phyloP scores from a whole-genome alignment of 495 filamentous ascomycete species.

The Daldinia grandis region DNA sequence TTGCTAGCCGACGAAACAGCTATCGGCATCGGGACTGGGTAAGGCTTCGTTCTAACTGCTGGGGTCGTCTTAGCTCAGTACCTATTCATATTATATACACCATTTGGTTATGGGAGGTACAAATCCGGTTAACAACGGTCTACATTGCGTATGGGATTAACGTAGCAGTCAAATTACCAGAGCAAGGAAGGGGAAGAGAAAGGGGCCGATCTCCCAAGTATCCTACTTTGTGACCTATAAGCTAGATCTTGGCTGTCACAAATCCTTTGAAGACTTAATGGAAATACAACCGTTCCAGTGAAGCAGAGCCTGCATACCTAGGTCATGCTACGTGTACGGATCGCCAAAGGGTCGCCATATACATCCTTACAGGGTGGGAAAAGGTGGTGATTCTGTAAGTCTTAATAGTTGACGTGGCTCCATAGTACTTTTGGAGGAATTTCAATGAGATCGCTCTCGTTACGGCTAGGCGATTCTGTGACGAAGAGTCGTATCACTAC shows the following conservation, averaged over 20 bases:
- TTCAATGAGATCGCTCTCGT: background rate
- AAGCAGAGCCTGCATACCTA: background rate
- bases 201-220: background rate
- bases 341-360: background rate
- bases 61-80: background rate
- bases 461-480: background rate
- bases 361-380: background rate
- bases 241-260: background rate
- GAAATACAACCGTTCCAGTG: background rate
- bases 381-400: background rate
- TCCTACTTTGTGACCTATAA: background rate
- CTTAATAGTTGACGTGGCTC: conserved; percentile 6
- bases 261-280: background rate
- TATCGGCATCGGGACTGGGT: background rate
- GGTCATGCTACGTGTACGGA: background rate
- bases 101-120: background rate
- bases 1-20: background rate
- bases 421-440: background rate
- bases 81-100: background rate
- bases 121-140: background rate
- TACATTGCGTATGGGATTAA: background rate
- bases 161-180: background rate
- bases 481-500: background rate
- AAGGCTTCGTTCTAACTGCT: background rate
- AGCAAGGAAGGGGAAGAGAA: background rate